Evolutionary conservation across 2,329 filamentous ascomycete genomes (phyloP).

Genomic region (Podosphaera xanthii): DNA sequence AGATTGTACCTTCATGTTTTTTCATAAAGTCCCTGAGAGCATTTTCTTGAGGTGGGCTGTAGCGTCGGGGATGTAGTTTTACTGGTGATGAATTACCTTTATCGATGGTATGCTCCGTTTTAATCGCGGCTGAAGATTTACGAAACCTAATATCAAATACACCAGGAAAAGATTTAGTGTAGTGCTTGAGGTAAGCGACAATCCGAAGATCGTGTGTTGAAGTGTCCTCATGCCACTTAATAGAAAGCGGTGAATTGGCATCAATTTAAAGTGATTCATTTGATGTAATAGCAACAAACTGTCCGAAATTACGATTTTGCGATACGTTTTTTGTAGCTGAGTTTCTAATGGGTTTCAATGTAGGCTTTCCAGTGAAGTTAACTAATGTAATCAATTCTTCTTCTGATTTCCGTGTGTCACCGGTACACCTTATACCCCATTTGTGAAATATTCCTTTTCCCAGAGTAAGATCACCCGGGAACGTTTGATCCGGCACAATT

Average conservation of each 20-base stretch:
- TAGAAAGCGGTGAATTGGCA: not conserved
- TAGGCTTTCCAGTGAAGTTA: not conserved
- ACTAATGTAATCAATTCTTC: not conserved
- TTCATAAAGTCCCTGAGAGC: not conserved
- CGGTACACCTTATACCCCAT: not conserved
- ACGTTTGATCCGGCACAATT: not conserved
- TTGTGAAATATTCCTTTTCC: not conserved
- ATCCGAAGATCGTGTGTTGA: not conserved
- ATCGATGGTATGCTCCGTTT: not conserved
- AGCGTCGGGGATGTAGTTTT: not conserved
- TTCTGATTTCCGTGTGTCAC: not conserved
- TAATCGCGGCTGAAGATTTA: not conserved
- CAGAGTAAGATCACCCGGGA: not conserved
- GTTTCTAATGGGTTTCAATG: not conserved
- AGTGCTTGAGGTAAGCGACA: not conserved
- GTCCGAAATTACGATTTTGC: too few species aligned
- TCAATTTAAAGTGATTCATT: not conserved
- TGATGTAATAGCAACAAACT: not conserved
- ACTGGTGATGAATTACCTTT: not conserved
- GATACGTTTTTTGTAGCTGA: too few species aligned
- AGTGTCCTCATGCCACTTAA: not conserved
- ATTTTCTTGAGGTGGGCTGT: not conserved
- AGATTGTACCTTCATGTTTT: not conserved
- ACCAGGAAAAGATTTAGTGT: not conserved
- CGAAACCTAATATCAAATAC: not conserved